Conservation (phyloP, 2,329 filamentous ascomycete genomes). For the Aureobasidium melanogenum region DNA sequence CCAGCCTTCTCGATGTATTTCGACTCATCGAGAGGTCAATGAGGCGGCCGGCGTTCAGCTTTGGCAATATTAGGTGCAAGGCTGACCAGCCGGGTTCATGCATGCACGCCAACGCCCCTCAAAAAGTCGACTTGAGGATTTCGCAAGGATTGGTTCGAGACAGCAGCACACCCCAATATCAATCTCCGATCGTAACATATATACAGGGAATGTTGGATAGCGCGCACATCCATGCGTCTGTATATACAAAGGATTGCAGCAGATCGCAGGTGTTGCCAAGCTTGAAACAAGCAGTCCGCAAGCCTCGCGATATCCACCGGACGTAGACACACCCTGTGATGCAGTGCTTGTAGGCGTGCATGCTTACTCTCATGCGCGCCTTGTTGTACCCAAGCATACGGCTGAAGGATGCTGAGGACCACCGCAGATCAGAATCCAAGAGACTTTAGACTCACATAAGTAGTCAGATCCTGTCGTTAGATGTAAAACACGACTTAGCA, state of each 20-base stretch:
- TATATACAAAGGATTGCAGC: too few relatives aligned
- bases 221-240: too few relatives aligned
- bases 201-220: too few relatives aligned
- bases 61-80: neutral
- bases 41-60: neutral
- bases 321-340: too few relatives aligned
- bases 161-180: neutral
- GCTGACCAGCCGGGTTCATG: neutral
- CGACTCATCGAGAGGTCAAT: neutral
- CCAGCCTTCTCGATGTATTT: neutral
- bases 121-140: neutral
- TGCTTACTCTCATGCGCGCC: neutral
- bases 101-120: neutral
- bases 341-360: neutral
- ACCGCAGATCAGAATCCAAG: too few relatives aligned
- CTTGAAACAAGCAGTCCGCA: too few relatives aligned
- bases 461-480: neutral
- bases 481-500: neutral
- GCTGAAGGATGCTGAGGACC: neutral
- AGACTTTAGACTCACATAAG: neutral
- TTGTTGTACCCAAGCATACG: neutral
- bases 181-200: neutral
- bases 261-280: too few relatives aligned
- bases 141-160: neutral
- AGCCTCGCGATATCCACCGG: too few relatives aligned